Evolutionary conservation across 768 basidiomycete genomes (phyloP).

Genomic region (Hysterangium stoloniferum): DNA sequence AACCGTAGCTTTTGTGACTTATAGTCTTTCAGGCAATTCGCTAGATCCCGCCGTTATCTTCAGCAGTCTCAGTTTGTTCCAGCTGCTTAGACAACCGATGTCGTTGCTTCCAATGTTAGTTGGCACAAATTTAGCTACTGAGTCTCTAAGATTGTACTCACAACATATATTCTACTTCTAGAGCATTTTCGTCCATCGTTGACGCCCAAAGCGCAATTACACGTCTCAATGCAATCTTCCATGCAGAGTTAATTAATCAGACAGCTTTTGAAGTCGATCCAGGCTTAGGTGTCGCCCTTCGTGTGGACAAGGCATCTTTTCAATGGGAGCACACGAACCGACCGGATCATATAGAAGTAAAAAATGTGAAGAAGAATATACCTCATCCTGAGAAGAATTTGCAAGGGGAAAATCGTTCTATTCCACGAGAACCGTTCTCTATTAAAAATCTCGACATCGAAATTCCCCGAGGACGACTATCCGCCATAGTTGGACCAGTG

Average conservation of each 20-base stretch:
- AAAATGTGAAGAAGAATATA: conserved; percentile 10
- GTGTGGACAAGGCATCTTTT: conserved; percentile 47
- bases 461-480: conserved; percentile 47
- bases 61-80: conserved; percentile 45
- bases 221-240: conserved; percentile 43
- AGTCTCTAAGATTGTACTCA: conserved; percentile 21
- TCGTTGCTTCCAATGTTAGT: conserved; percentile 47
- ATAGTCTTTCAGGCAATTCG: conserved; percentile 42
- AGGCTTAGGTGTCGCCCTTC: conserved; percentile 39
- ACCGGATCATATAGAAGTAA: conserved; percentile 17
- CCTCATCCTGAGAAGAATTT: conserved; percentile 8
- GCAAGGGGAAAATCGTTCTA: conserved; percentile 11
- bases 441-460: conserved; percentile 43
- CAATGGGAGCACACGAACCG: conserved; percentile 39
- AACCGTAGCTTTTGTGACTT: conserved; percentile 59
- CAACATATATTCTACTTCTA: too few relatives aligned
- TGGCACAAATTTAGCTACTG: conserved; percentile 23
- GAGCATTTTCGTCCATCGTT: conserved; percentile 48
- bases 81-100: conserved; percentile 63
- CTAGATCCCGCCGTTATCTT: conserved; percentile 67
- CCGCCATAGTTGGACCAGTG: conserved; percentile 61
- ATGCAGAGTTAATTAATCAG: conserved; percentile 43
- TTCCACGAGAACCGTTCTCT: conserved; percentile 35
- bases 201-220: conserved; percentile 58
- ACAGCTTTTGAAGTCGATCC: conserved; percentile 37